Conservation (phyloP, 2,329 filamentous ascomycete species). For the Knufia petricola region DNA sequence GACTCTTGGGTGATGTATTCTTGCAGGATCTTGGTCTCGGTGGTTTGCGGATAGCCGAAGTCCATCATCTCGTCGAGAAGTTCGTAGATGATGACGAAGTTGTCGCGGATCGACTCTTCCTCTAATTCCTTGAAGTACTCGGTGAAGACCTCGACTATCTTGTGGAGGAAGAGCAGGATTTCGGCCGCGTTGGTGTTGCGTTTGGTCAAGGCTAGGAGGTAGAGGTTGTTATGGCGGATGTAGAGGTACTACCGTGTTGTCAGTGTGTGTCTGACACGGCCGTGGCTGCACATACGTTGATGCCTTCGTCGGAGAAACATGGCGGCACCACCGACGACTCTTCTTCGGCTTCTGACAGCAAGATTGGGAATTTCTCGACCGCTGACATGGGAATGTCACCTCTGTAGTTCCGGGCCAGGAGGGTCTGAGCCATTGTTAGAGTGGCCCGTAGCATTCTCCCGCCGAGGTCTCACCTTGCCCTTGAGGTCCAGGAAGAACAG, state of each 20-base stretch:
- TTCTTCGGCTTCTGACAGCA: constrained; percentile 97
- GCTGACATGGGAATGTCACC: constrained; percentile 99
- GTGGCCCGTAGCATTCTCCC: neutral
- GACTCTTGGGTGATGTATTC: constrained; percentile 99
- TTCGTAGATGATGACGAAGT: constrained; percentile 99
- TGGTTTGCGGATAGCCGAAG: constrained; percentile 97
- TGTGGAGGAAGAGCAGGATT: constrained; percentile 95
- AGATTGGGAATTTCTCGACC: constrained; percentile 92
- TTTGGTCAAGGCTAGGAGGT: constrained; percentile 94
- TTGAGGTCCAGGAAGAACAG: constrained; percentile 98
- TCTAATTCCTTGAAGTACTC: constrained; percentile 99
- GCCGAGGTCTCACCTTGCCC: constrained; percentile 68
- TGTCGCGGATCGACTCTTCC: constrained; percentile 97
- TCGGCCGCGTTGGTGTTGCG: constrained; percentile 98
- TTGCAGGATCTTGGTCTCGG: constrained; percentile 95
- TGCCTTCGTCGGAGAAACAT: constrained; percentile 96
- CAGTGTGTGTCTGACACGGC: neutral
- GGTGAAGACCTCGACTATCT: constrained; percentile 96
- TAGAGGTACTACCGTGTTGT: constrained; percentile 68
- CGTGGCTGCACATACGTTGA: constrained; percentile 62
- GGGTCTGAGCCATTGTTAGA: constrained; percentile 55
- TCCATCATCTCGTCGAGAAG: constrained; percentile 99
- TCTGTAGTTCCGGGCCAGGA: constrained; percentile 94
- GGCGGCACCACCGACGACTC: constrained; percentile 94
- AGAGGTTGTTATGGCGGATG: constrained; percentile 98